Conservation (phyloP, 2,329 filamentous ascomycete species). For the Apiospora kogelbergensis region DNA sequence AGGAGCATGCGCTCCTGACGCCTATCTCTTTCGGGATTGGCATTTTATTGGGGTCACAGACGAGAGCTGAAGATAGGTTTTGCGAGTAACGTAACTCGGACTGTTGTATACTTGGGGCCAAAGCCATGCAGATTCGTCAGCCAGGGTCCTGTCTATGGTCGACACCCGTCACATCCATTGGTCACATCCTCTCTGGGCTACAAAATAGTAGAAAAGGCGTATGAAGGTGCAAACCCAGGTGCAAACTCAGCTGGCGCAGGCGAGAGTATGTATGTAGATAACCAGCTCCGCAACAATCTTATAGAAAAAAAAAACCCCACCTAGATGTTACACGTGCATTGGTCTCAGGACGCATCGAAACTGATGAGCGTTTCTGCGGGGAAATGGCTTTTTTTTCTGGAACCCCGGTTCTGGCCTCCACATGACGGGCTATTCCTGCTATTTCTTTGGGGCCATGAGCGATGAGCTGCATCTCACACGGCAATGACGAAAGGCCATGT, state of each 20-base stretch:
- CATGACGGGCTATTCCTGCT: background rate
- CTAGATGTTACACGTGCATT: background rate
- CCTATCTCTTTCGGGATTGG: constrained; percentile 4
- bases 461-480: background rate
- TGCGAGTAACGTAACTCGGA: background rate
- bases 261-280: background rate
- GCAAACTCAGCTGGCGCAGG: too few relatives aligned
- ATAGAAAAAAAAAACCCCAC: background rate
- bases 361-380: background rate
- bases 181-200: too few relatives aligned
- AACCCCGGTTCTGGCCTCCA: constrained; percentile 1
- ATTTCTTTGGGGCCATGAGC: background rate
- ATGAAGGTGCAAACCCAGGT: background rate
- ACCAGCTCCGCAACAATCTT: background rate
- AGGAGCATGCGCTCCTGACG: constrained; percentile 18
- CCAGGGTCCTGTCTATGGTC: too few relatives aligned
- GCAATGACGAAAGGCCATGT: background rate
- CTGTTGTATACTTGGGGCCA: background rate
- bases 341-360: background rate
- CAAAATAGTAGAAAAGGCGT: too few relatives aligned
- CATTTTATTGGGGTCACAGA: background rate
- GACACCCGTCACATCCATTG: too few relatives aligned
- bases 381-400: background rate
- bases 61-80: background rate
- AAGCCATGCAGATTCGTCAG: background rate